Conservation (phyloP, 2,329 filamentous ascomycete species). For the Magnaporthiopsis rhizophila region DNA sequence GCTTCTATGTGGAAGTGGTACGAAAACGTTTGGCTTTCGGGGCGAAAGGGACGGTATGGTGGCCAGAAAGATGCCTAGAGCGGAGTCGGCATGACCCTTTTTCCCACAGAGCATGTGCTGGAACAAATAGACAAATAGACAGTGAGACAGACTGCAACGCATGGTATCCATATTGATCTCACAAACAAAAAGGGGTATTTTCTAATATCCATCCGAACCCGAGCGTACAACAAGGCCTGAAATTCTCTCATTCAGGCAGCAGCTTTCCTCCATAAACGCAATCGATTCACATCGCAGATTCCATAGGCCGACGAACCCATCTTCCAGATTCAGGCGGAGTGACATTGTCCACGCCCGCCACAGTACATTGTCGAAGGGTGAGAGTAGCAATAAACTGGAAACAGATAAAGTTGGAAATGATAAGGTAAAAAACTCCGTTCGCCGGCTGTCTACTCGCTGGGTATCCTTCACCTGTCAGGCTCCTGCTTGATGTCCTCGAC, state of each 20-base stretch:
- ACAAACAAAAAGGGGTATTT: background rate
- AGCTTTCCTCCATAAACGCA: background rate
- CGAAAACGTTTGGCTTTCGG: no score
- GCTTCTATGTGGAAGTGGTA: no score
- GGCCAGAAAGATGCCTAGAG: no score
- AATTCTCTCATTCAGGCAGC: background rate
- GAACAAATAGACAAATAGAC: no score
- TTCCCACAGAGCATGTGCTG: no score
- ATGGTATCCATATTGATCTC: background rate
- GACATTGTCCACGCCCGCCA: background rate
- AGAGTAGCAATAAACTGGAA: background rate
- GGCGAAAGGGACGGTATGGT: no score
- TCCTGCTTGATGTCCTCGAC: slow-evolving; percentile 34
- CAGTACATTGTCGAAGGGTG: background rate
- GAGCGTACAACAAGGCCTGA: background rate
- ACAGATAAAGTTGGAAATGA: background rate
- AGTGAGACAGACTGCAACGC: background rate
- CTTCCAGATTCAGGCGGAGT: background rate
- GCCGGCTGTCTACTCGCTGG: background rate
- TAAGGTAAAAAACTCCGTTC: no score
- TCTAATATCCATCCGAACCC: background rate
- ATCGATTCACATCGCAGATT: background rate
- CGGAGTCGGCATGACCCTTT: no score
- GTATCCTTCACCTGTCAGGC: background rate
- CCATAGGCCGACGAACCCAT: background rate